Evolutionary conservation across 257 asterid species (phyloP), one percentile per base, ranked within the genome.

Genomic region (Lithospermum erythrorhizon): DNA sequence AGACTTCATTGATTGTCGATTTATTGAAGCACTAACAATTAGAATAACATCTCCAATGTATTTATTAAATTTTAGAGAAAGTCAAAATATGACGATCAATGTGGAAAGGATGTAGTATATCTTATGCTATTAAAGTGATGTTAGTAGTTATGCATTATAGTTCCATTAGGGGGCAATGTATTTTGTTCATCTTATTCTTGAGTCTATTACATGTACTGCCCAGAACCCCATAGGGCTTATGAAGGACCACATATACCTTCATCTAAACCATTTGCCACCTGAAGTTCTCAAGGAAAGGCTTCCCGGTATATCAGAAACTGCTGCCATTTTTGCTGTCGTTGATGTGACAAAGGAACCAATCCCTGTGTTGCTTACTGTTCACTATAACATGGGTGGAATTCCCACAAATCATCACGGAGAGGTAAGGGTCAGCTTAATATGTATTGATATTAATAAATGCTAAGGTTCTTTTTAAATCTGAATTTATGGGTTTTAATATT

Each of bases 221-320:
- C n/a, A 47, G 60, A 37, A 58, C 5, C 9, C 21, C 49, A 59
- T 72, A 91, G 98, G 96, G 52, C 96, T 95, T 55, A 17, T 81
- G 81, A 88, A 84, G 78, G 98, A 91, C 70, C 96, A 91, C 76
- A 91, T 91, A 75, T 91, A 91, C 70, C 90, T 91, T 58, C 98
- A 91, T 82, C 78, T 91, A 75, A 86, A 91, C 82, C 98, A 91
- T 80, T 80, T 91, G 63, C 96, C 96, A 65, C 98, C 98, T 4
- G 96, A 91, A 79, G 98, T 91, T 53, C 95, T 91, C 14, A 80
- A 84, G 82, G 98, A 91, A 72, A 88, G 98, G 70, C 98, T 91
- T 73, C 98, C 98, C 98, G 98, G 95, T 71, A 91, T 91, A 59
- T 88, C 98, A 58, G 98, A 91, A 80, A 91, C 98, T 37, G 98